Evolutionary conservation across 1,139 yeast species (phyloP), one percentile per base, ranked within the genome.

Genomic region (Saccharomyces hybrid): DNA sequence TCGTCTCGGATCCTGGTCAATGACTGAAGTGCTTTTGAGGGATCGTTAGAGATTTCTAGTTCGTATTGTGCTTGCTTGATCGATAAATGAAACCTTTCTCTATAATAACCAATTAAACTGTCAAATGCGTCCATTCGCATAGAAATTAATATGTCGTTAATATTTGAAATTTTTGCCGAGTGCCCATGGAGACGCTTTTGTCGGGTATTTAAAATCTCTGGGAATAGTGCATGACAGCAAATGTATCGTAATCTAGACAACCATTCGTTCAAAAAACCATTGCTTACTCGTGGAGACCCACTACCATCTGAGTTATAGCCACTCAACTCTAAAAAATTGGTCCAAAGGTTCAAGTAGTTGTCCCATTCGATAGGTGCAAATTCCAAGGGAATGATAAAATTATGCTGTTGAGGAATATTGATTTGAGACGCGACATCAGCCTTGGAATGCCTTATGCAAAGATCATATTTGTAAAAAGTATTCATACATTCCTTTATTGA

Each of bases 301-400:
- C 75, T 70, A 1, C 76, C 78, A 60, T 82, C 80, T 3, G 87
- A 70, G 2, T 84, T 82, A 47, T 85, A 84, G 5, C 83, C 82
- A 0, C 79, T 73, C 2, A 49, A 53, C 1, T 52, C 38, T 50
- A 89, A 72, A 63, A 90, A 87, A 23, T 79, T 78, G 25, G 78
- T 77, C 63, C 83, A 80, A 42, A 84, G 63, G 60, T 82, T 83
- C 52, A 83, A 79, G 66, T 91, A 93, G 63, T 88, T 84, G 63
- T 88, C 90, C 65, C 86, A 87, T 64, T 91, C 98, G 16, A 91
- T 80, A 0, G 88, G 81, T 5, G 88, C 82, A 66, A 93, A 87
- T 3, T 90, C 89, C 11, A 88, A 76, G 0, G 87, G 78, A 56
- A 91, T 70, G 49, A 89, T 73, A 11, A 83, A 76, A 55, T 96